Percentiles rank a stretch among this genome's conserved stretches.
These are phyloP conservation scores for Ogataea methanolica DNA, from an alignment of 805 yeast genomes.

Conservation along the genomic window DNA sequence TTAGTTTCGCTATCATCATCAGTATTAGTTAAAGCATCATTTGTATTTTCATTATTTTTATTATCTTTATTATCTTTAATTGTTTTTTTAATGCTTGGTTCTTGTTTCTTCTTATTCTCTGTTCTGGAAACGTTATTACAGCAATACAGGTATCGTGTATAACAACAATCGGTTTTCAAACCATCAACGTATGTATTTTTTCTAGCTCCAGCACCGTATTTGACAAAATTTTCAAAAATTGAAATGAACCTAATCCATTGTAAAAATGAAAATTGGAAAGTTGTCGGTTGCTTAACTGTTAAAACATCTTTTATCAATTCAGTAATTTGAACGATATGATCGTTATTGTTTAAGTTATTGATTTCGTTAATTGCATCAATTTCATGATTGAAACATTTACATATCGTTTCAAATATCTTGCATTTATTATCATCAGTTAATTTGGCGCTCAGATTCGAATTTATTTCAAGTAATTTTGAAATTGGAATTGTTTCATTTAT, in stretches of 20 bases:
- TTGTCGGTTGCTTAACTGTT: neutral
- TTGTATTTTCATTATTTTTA: too few species aligned
- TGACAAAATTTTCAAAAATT: neutral
- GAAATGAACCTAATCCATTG: neutral
- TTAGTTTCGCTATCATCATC: too few species aligned
- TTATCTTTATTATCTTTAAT: neutral
- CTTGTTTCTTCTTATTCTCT: neutral
- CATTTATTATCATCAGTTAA: neutral
- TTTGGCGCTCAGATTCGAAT: neutral
- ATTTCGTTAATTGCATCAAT: neutral
- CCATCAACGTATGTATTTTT: neutral
- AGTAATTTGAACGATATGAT: too few species aligned
- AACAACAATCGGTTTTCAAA: neutral
- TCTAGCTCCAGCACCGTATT: neutral
- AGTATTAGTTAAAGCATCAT: too few species aligned
- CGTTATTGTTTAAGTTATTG: neutral
- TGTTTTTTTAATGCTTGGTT: neutral
- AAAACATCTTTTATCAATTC: neutral
- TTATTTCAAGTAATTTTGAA: neutral
- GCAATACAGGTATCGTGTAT: neutral
- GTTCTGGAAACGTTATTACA: neutral
- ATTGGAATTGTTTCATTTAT: neutral
- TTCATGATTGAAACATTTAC: neutral
- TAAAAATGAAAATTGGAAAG: neutral
- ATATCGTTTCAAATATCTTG: neutral